phyloP scores from a whole-genome alignment of 306 rosid genomes.

The Cucurbita ficifolia region DNA sequence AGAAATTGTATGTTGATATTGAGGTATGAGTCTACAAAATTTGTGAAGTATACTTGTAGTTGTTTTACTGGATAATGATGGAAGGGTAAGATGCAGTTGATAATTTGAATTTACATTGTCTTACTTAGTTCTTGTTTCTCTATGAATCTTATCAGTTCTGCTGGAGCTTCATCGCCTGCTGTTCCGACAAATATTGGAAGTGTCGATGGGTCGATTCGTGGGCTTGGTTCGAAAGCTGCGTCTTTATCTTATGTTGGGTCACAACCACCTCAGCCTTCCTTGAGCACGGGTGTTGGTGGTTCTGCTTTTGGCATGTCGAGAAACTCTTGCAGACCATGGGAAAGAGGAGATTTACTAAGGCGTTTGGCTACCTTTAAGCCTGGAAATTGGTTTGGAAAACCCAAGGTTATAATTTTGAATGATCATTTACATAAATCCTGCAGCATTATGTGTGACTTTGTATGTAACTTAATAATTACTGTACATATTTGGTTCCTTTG shows the following conservation, averaged over 20 bases:
- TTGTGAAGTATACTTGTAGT: neutral
- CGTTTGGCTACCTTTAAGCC: conserved; percentile 89
- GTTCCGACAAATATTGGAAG: conserved; percentile 84
- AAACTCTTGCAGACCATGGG: conserved; percentile 92
- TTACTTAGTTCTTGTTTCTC: conserved; percentile 7
- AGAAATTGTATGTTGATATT: neutral
- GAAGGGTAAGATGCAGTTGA: neutral
- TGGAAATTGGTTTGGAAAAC: conserved; percentile 73
- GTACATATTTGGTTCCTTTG: neutral
- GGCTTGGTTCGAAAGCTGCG: conserved; percentile 82
- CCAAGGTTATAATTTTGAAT: conserved; percentile 56
- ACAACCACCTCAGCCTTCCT: conserved; percentile 70
- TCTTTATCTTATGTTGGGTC: conserved; percentile 92
- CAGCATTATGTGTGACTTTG: neutral
- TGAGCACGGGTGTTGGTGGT: conserved; percentile 82
- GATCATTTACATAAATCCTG: neutral
- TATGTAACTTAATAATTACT: neutral
- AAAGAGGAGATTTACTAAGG: conserved; percentile 90
- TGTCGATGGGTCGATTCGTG: conserved; percentile 76
- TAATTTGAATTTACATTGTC: neutral
- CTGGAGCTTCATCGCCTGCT: conserved; percentile 92
- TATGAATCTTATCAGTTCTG: conserved; percentile 54
- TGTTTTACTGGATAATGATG: neutral
- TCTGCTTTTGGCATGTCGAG: conserved; percentile 68
- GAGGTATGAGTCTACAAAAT: neutral